Evolutionary conservation across 2,329 filamentous ascomycete genomes (phyloP).

Genomic region (Paracamarosporium sp.): DNA sequence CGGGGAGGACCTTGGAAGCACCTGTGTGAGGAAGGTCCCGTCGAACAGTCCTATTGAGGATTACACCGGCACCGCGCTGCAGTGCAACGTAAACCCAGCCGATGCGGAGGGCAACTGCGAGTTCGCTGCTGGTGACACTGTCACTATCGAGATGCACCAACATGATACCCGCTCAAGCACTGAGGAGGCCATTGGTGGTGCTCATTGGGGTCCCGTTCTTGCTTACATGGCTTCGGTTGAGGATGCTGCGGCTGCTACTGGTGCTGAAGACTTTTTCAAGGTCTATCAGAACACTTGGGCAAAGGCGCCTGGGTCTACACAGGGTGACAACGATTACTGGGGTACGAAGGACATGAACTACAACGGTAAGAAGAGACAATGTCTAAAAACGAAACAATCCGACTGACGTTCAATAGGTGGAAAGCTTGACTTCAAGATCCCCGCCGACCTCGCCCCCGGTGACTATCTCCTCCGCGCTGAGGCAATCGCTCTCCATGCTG

Average conservation of each 20-base stretch:
- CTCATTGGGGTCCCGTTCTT: constrained; percentile 61
- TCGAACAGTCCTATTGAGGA: constrained; percentile 38
- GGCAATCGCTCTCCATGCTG: constrained; percentile 55
- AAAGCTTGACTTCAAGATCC: constrained; percentile 41
- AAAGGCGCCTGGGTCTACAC: constrained; percentile 36
- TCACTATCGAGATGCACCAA: constrained; percentile 41
- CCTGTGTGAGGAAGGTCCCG: constrained; percentile 32
- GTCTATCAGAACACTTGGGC: constrained; percentile 50
- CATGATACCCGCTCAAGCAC: constrained; percentile 30
- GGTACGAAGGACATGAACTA: constrained; percentile 51
- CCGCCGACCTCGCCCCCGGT: constrained; percentile 44
- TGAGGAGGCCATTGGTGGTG: constrained; percentile 32
- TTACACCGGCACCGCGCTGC: constrained; percentile 37
- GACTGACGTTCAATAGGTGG: neutral
- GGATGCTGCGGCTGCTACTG: constrained; percentile 51
- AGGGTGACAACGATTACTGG: constrained; percentile 50
- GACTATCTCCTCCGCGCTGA: constrained; percentile 54
- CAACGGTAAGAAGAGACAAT: constrained; percentile 22
- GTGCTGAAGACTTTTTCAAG: constrained; percentile 59
- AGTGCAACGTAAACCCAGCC: constrained; percentile 37
- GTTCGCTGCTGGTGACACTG: constrained; percentile 33
- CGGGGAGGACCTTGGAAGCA: constrained; percentile 37
- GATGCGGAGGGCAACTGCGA: constrained; percentile 33
- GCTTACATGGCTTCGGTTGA: constrained; percentile 55
- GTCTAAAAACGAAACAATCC: too few species aligned